A percentile compares a stretch with the other conserved stretches of the same genome.
Conservation (phyloP, 2,329 filamentous ascomycete genomes). For the Rutstroemia sydowiana region DNA sequence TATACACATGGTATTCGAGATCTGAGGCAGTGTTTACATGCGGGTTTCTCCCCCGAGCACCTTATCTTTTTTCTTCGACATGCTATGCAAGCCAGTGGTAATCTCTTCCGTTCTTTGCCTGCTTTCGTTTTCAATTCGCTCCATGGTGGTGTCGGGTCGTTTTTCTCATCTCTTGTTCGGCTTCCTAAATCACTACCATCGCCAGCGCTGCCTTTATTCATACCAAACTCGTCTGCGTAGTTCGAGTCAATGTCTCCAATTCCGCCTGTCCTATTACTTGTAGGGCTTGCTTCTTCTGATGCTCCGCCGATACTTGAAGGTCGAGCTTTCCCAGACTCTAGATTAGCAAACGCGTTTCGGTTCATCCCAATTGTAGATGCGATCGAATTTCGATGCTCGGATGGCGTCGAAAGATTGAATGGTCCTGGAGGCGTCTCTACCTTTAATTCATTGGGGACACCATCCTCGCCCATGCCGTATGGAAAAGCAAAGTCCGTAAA, state of each 20-base stretch:
- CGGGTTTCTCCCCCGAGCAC: slow-evolving; percentile 94
- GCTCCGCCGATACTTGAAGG: slow-evolving; percentile 25
- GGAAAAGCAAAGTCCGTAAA: slow-evolving; percentile 49
- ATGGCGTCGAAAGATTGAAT: slow-evolving; percentile 18
- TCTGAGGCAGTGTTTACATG: slow-evolving; percentile 90
- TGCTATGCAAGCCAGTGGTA: slow-evolving; percentile 90
- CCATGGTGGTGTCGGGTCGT: slow-evolving; percentile 59
- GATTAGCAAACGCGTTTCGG: slow-evolving; percentile 21
- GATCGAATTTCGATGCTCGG: slow-evolving; percentile 21
- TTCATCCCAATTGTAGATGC: slow-evolving; percentile 18
- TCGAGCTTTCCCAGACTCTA: slow-evolving; percentile 12
- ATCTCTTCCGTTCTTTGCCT: slow-evolving; percentile 87
- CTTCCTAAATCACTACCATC: slow-evolving; percentile 48
- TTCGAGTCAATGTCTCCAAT: slow-evolving; percentile 19
- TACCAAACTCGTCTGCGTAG: slow-evolving; percentile 48
- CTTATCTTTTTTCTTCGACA: slow-evolving; percentile 96
- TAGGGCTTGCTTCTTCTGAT: slow-evolving; percentile 30
- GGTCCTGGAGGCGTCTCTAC: slow-evolving; percentile 21
- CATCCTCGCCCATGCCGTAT: slow-evolving; percentile 38
- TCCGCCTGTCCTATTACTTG: slow-evolving; percentile 21
- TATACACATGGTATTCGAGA: slow-evolving; percentile 95
- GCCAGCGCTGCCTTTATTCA: slow-evolving; percentile 38
- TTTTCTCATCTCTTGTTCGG: slow-evolving; percentile 50
- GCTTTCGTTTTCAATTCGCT: slow-evolving; percentile 84
- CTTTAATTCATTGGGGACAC: slow-evolving; percentile 28